These are phyloP conservation scores for Xylaria scruposa DNA, from an alignment of 495 filamentous ascomycete genomes.

Conservation along the genomic window DNA sequence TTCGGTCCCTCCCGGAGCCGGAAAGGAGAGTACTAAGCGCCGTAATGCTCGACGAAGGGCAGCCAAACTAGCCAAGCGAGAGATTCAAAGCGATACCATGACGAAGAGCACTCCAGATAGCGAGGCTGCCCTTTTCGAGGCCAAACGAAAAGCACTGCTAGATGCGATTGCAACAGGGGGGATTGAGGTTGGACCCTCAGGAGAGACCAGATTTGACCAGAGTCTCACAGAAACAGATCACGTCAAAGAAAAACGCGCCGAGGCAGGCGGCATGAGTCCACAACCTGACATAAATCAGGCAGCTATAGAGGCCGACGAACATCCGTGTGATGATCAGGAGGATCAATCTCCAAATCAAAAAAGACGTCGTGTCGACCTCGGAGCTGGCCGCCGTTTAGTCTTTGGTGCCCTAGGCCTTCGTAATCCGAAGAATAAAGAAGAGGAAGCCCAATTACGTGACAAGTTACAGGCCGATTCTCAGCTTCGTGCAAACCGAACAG, in stretches of 20 bases:
- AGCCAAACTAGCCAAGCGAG: slow-evolving; percentile 35
- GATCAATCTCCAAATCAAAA: slow-evolving; percentile 43
- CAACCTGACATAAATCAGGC: not conserved
- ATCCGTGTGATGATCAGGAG: slow-evolving; percentile 25
- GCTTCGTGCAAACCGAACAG: slow-evolving; percentile 31
- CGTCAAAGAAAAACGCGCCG: slow-evolving; percentile 29
- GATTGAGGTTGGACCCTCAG: slow-evolving; percentile 37
- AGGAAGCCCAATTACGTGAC: slow-evolving; percentile 66
- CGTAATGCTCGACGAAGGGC: slow-evolving; percentile 52
- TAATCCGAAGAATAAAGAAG: slow-evolving; percentile 69
- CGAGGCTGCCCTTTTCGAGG: slow-evolving; percentile 38
- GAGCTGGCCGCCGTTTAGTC: slow-evolving; percentile 68
- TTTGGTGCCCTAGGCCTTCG: slow-evolving; percentile 76
- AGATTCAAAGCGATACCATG: not conserved
- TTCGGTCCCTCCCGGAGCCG: slow-evolving; percentile 42
- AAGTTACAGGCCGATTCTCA: slow-evolving; percentile 57
- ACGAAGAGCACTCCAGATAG: not conserved
- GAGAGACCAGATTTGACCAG: slow-evolving; percentile 18
- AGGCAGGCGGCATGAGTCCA: not conserved
- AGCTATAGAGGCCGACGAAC: not conserved
- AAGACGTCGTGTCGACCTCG: slow-evolving; percentile 65
- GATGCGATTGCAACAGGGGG: slow-evolving; percentile 36
- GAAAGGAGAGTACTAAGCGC: slow-evolving; percentile 46
- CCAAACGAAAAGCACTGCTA: slow-evolving; percentile 36
- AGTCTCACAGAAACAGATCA: not conserved